These are phyloP conservation scores for Casaregolazyma suthepensis DNA, from an alignment of 1,139 yeast species.

Conservation along the genomic window DNA sequence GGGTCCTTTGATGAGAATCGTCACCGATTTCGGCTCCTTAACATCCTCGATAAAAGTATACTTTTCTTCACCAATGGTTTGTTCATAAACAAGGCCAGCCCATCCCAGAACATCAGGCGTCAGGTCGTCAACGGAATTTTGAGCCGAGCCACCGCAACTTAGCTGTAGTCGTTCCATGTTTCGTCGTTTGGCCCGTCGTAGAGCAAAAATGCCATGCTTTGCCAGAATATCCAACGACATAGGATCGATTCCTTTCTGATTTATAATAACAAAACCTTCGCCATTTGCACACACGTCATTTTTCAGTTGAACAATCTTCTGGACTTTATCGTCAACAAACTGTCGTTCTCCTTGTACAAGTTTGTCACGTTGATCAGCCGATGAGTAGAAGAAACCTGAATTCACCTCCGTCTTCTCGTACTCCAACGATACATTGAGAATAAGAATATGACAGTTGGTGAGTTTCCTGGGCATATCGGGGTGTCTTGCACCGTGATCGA, in stretches of 20 bases:
- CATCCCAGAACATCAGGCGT: conserved; percentile 79
- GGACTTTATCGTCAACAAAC: conserved; percentile 90
- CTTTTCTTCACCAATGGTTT: conserved; percentile 93
- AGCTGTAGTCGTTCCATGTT: conserved; percentile 98
- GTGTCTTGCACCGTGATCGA: conserved; percentile 98
- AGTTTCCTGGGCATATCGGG: conserved; percentile 97
- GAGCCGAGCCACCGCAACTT: conserved; percentile 97
- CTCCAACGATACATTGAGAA: conserved; percentile 88
- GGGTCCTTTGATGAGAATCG: conserved; percentile 89
- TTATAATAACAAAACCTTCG: conserved; percentile 87
- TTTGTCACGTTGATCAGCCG: conserved; percentile 94
- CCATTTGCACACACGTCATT: conserved; percentile 83
- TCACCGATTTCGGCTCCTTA: conserved; percentile 84
- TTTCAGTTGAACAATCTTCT: conserved; percentile 86
- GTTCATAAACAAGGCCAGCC: conserved; percentile 89
- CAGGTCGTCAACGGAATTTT: conserved; percentile 93
- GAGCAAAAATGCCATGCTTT: conserved; percentile 84
- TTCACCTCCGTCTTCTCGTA: conserved; percentile 98
- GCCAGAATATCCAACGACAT: conserved; percentile 94
- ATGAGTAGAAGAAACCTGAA: conserved; percentile 89
- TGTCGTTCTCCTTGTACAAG: conserved; percentile 89
- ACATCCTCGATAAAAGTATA: conserved; percentile 94
- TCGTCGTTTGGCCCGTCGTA: conserved; percentile 97
- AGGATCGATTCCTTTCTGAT: conserved; percentile 99
- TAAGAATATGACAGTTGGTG: conserved; percentile 76